Percentiles rank a stretch among this genome's conserved stretches.
Conservation (phyloP, 2,329 filamentous ascomycete species). For the Aspergillus ochraceus region DNA sequence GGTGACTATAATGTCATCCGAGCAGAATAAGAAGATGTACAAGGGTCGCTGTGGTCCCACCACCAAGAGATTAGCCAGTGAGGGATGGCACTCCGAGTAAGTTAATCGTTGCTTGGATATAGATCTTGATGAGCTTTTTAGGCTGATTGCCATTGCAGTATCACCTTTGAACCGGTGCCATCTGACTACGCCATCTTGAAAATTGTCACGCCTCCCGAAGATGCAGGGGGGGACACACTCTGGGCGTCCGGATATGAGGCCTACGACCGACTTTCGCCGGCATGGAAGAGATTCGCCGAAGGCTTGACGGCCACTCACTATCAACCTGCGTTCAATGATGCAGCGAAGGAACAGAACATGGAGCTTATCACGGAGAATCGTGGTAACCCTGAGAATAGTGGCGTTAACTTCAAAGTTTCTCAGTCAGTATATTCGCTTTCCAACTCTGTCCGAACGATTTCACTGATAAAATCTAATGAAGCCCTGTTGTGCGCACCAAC, state of each 20-base stretch:
- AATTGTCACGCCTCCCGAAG: conserved; percentile 1
- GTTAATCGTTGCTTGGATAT: not conserved
- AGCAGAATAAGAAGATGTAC: not conserved
- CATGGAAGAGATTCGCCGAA: conserved; percentile 3
- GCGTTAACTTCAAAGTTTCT: not conserved
- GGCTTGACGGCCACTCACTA: conserved; percentile 1
- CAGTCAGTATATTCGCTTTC: not conserved
- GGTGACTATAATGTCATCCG: conserved; percentile 6
- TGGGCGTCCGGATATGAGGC: conserved; percentile 11
- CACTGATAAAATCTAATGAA: not conserved
- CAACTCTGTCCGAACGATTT: too few species aligned
- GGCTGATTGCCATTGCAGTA: not conserved
- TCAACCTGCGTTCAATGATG: not conserved
- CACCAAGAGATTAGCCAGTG: conserved; percentile 3
- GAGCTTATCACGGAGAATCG: not conserved
- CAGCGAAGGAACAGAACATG: not conserved
- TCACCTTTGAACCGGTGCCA: conserved; percentile 8
- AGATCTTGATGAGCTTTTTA: not conserved
- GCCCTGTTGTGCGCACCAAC: not conserved
- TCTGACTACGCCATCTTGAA: conserved; percentile 9
- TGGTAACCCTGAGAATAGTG: not conserved
- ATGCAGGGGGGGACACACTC: conserved; percentile 7
- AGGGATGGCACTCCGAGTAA: conserved; percentile 10
- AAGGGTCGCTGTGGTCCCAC: not conserved
- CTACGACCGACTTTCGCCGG: conserved; percentile 9